These are phyloP conservation scores for Peronospora farinosa DNA, from an alignment of 352 stramenopile species.

Conservation along the genomic window DNA sequence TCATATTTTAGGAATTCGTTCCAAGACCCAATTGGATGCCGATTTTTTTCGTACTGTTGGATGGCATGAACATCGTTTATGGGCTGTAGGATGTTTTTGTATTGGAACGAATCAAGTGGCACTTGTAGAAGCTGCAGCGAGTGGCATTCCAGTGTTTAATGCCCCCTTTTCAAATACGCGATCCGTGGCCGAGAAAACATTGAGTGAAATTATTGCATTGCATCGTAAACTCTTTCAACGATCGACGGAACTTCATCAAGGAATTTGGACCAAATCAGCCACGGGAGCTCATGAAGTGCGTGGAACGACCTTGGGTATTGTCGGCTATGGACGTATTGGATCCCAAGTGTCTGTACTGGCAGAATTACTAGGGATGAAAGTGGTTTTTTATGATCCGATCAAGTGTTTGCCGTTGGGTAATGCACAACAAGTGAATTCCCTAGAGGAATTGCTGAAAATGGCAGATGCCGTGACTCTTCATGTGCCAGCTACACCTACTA, in stretches of 20 bases:
- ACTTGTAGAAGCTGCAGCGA: constrained; percentile 44
- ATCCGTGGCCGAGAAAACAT: constrained; percentile 79
- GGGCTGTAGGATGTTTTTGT: constrained; percentile 77
- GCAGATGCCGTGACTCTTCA: constrained; percentile 94
- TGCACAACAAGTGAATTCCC: constrained; percentile 76
- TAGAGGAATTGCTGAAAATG: constrained; percentile 76
- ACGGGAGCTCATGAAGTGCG: constrained; percentile 76
- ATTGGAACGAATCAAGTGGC: constrained; percentile 83
- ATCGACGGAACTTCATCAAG: constrained; percentile 68
- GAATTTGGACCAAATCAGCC: constrained; percentile 76
- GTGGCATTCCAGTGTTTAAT: constrained; percentile 79
- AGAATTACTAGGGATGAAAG: constrained; percentile 90
- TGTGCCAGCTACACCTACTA: constrained; percentile 90
- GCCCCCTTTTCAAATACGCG: constrained; percentile 83
- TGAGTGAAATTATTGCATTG: constrained; percentile 74
- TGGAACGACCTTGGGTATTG: constrained; percentile 71
- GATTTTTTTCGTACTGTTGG: constrained; percentile 73
- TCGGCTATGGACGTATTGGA: constrained; percentile 78
- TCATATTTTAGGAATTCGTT: constrained; percentile 75
- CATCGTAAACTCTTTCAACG: constrained; percentile 79
- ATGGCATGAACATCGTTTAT: constrained; percentile 74
- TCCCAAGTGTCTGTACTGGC: constrained; percentile 79
- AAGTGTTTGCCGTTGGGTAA: constrained; percentile 71
- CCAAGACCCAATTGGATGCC: constrained; percentile 74
- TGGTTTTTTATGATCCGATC: constrained; percentile 91